Evolutionary conservation across 78 protist species (phyloP).

Genomic region (Dictyostelium discoideum): dicty_2.7 NC_007091.3:264501-265000

Average conservation of each 20-base stretch:
- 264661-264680: conserved; percentile 83
- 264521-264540: not conserved
- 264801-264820: conserved; percentile 69
- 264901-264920: conserved; percentile 68
- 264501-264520: not conserved
- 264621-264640: conserved; percentile 82
- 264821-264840: conserved; percentile 77
- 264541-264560: not conserved
- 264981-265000: conserved; percentile 12
- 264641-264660: conserved; percentile 82
- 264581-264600: conserved; percentile 16
- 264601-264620: conserved; percentile 73
- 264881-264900: conserved; percentile 51
- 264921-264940: conserved; percentile 80
- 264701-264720: conserved; percentile 78
- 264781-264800: conserved; percentile 74
- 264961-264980: conserved; percentile 82
- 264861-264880: conserved; percentile 54
- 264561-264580: not conserved
- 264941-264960: conserved; percentile 48
- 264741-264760: conserved; percentile 85
- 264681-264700: conserved; percentile 79
- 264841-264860: conserved; percentile 86
- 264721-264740: conserved; percentile 73
- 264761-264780: conserved; percentile 55